Evolutionary conservation across 305 asterid species (phyloP).

Genomic region (Solanum hybrid): DNA sequence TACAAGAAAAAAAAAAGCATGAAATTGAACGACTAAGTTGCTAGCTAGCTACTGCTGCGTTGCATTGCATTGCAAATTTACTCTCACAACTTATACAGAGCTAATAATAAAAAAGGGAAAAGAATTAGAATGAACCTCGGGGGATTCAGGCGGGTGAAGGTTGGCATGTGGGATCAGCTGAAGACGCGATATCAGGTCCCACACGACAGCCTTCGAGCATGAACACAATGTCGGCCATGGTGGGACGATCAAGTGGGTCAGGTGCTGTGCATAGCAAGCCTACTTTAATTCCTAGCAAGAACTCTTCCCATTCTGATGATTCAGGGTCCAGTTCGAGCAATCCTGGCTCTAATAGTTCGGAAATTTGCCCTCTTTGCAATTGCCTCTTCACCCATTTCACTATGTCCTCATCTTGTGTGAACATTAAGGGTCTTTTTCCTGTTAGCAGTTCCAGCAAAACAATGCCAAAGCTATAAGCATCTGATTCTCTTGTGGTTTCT

Average conservation of each 20-base stretch:
- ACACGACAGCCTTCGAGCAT: conserved; percentile 74
- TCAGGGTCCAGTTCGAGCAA: conserved; percentile 71
- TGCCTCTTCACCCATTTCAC: conserved; percentile 81
- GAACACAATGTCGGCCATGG: conserved; percentile 57
- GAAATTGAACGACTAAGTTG: background rate
- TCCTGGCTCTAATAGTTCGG: conserved; percentile 61
- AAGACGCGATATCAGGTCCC: conserved; percentile 56
- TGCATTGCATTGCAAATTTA: background rate
- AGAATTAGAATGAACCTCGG: conserved; percentile 9
- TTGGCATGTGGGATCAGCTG: conserved; percentile 54
- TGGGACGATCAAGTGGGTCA: conserved; percentile 51
- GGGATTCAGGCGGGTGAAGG: conserved; percentile 39
- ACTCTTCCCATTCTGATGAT: conserved; percentile 77
- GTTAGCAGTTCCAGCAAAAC: conserved; percentile 56
- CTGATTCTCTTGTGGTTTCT: conserved; percentile 37
- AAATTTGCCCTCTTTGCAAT: conserved; percentile 56
- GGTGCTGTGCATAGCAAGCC: conserved; percentile 67
- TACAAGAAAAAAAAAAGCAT: background rate
- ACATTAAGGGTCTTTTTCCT: conserved; percentile 56
- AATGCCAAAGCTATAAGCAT: conserved; percentile 62
- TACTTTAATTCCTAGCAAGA: conserved; percentile 60
- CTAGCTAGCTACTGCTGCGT: background rate
- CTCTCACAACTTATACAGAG: background rate
- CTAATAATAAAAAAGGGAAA: background rate
- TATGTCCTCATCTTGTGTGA: conserved; percentile 59